phyloP scores from a whole-genome alignment of 2,329 filamentous ascomycete species.

The Aspergillus felis region DNA sequence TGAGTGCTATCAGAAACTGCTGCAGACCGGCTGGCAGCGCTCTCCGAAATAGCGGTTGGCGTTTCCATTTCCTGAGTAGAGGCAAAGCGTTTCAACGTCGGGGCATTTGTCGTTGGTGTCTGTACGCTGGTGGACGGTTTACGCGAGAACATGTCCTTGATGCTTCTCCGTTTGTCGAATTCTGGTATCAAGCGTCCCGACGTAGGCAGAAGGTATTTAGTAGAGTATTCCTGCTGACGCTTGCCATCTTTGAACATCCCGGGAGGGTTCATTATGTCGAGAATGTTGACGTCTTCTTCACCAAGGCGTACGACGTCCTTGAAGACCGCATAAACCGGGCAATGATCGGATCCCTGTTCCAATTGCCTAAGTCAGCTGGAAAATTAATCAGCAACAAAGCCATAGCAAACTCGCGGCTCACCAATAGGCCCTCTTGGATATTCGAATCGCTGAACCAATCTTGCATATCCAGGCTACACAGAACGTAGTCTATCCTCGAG shows the following conservation, averaged over 20 bases:
- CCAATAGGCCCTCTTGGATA: slow-evolving; percentile 87
- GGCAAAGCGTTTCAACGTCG: not conserved
- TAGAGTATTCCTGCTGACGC: slow-evolving; percentile 62
- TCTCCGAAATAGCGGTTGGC: not conserved
- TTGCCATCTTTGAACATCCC: slow-evolving; percentile 67
- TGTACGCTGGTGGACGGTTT: slow-evolving; percentile 40
- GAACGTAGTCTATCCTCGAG: slow-evolving; percentile 86
- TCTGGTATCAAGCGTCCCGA: slow-evolving; percentile 84
- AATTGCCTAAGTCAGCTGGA: slow-evolving; percentile 15
- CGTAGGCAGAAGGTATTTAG: slow-evolving; percentile 63
- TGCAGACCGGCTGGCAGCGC: not conserved
- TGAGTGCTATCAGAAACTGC: not conserved
- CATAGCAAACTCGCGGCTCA: slow-evolving; percentile 20
- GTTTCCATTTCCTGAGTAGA: slow-evolving; percentile 2
- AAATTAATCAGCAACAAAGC: not conserved
- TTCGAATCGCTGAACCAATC: slow-evolving; percentile 75
- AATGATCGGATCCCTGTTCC: slow-evolving; percentile 80
- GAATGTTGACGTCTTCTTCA: slow-evolving; percentile 51
- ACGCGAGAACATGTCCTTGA: slow-evolving; percentile 86
- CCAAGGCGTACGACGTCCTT: slow-evolving; percentile 58
- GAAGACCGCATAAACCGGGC: slow-evolving; percentile 78
- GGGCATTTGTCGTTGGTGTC: slow-evolving; percentile 7
- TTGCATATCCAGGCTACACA: slow-evolving; percentile 75
- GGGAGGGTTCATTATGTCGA: slow-evolving; percentile 73
- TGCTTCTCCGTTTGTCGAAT: slow-evolving; percentile 77